Evolutionary conservation across 192 early-diverging fungal genomes (phyloP).

Genomic region (Polychytrium aggregatum): DNA sequence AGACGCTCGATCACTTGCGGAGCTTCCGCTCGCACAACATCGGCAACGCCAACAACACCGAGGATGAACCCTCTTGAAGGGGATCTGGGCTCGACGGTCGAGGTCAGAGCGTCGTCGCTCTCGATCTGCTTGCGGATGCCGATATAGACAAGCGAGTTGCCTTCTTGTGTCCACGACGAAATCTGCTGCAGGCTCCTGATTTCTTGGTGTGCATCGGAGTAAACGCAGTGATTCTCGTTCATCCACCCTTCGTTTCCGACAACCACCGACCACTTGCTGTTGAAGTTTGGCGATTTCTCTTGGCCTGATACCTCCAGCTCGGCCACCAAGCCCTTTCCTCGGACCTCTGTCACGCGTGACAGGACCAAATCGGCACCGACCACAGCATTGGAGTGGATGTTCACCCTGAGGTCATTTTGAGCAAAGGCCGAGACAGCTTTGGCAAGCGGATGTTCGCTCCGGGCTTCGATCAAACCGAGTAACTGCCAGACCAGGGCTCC

Average conservation of each 20-base stretch:
- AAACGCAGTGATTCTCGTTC: slow-evolving; percentile 37
- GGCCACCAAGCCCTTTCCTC: slow-evolving; percentile 53
- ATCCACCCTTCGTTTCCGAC: slow-evolving; percentile 59
- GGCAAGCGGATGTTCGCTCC: slow-evolving; percentile 63
- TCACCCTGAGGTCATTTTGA: too few relatives aligned
- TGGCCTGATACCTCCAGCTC: slow-evolving; percentile 11
- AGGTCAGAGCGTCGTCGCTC: not conserved
- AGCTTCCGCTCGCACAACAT: slow-evolving; percentile 51
- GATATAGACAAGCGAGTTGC: slow-evolving; percentile 46
- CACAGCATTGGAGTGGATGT: not conserved
- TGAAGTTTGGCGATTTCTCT: too few relatives aligned
- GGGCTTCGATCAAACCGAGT: slow-evolving; percentile 15
- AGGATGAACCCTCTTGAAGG: slow-evolving; percentile 28
- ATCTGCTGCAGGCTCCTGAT: not conserved
- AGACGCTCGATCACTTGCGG: slow-evolving; percentile 36
- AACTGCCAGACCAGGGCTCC: slow-evolving; percentile 23
- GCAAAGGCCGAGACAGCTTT: slow-evolving; percentile 33
- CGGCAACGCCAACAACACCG: slow-evolving; percentile 49
- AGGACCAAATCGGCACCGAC: too few relatives aligned
- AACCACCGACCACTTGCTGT: too few relatives aligned
- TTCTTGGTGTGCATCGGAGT: too few relatives aligned
- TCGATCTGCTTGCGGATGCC: slow-evolving; percentile 26
- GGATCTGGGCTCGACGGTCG: not conserved
- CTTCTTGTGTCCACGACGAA: slow-evolving; percentile 51
- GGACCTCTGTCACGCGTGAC: too few relatives aligned